phyloP scores from a whole-genome alignment of 495 filamentous ascomycete genomes.

The Glutinoglossum americanum region DNA sequence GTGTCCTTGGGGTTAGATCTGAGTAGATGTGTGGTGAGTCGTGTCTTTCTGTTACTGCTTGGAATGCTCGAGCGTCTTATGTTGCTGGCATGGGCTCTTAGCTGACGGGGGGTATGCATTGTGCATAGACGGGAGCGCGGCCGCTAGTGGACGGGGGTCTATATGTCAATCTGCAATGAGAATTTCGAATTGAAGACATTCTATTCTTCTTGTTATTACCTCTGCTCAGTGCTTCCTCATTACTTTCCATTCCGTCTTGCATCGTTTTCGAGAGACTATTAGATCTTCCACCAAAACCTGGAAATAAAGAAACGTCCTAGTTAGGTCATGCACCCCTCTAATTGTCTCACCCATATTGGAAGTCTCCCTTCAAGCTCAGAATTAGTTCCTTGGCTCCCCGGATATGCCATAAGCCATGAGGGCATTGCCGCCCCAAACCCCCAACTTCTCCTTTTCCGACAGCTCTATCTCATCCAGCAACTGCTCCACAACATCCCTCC shows the following conservation, averaged over 20 bases:
- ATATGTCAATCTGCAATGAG: constrained; percentile 44
- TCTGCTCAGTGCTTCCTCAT: no score
- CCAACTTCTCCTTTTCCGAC: constrained; percentile 30
- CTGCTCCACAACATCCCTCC: constrained; percentile 35
- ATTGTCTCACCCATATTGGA: neutral
- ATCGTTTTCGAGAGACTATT: no score
- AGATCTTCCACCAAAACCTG: no score
- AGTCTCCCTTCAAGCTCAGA: neutral
- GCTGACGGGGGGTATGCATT: constrained; percentile 5
- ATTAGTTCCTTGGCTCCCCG: neutral
- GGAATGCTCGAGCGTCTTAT: no score
- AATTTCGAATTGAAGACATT: neutral
- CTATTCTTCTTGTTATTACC: no score
- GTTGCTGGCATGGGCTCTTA: neutral
- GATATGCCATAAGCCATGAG: constrained; percentile 33
- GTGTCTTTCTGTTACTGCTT: no score
- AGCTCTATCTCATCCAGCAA: constrained; percentile 36
- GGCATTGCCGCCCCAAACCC: constrained; percentile 50
- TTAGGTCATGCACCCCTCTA: no score
- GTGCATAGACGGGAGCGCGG: constrained; percentile 53
- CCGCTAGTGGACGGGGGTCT: constrained; percentile 68
- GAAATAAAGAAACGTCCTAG: no score
- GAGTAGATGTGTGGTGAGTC: constrained; percentile 43
- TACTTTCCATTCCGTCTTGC: no score
- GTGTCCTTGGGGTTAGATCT: constrained; percentile 70